Evolutionary conservation across 1,284 basidiomycete species (phyloP), one percentile per base, ranked within the genome.

Genomic region (Cutaneotrichosporon sp.): DNA sequence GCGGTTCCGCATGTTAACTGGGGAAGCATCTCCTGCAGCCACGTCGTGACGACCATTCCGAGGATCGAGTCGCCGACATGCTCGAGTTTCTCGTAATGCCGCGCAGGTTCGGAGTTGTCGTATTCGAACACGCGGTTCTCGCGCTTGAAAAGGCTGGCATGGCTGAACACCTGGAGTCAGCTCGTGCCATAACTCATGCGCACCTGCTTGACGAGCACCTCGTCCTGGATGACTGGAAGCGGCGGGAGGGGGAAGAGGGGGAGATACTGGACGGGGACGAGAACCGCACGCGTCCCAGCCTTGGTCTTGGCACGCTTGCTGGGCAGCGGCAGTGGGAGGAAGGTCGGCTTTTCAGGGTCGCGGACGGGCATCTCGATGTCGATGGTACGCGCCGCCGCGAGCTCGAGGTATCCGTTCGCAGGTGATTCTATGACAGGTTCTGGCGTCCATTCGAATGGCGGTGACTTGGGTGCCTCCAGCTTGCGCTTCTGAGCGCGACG

Each of bases 31-130:
- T 70, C 66, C 49, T 71, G 67, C 43, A 73, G 55, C 70, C 70
- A 73, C 17, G 65, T 64, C 11, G 68, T 71, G n/a, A 73, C 66
- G 19, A 73, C 51, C 59, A 68, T 64, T n/a, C 68, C 70, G 17
- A 73, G 54, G 16, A 73, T 65, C 10, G 58, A 57, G 61, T 71
- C 71, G 9, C 71, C 71, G 12, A 72, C 70, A 57, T 70, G 69
- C 51, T 73, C 71, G 19, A 73, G 57, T 61, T 73, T 71, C 54
- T 73, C 71, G 41, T 71, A 72, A 51, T 70, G 63, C 12, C 46
- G 32, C 27, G 56, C 35, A 4, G 57, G 60, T 41, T 57, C 42
- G 19, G 59, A 59, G 1, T 53, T 53, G 0, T 61, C 49, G 45
- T 68, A 65, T 53, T 72, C 69, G 39, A 72, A 72, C 22, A 51